Evolutionary conservation across 305 asterid genomes (phyloP).

Genomic region (Striga hermonthica): DNA sequence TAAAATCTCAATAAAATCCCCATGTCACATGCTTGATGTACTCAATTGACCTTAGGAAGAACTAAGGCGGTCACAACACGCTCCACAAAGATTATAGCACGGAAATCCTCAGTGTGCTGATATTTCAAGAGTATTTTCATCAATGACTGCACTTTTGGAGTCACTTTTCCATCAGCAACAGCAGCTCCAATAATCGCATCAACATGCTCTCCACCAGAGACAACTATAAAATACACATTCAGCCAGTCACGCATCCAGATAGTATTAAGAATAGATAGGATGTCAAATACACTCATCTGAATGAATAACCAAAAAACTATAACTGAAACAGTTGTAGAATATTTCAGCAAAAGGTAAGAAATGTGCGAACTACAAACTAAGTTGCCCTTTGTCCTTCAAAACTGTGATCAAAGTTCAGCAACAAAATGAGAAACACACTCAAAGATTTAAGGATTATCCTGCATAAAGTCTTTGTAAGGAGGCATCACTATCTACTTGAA

Average conservation of each 20-base stretch:
- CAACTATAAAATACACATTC: slow-evolving; percentile 51
- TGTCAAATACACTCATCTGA: slow-evolving; percentile 12
- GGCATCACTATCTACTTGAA: slow-evolving; percentile 10
- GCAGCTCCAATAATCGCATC: slow-evolving; percentile 99
- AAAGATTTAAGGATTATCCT: slow-evolving; percentile 3
- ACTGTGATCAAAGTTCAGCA: neutral
- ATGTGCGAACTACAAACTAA: neutral
- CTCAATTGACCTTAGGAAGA: slow-evolving; percentile 81
- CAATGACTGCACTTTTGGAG: slow-evolving; percentile 96
- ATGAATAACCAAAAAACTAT: slow-evolving; percentile 15
- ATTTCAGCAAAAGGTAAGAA: slow-evolving; percentile 24
- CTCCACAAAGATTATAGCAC: slow-evolving; percentile 95
- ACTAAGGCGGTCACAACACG: slow-evolving; percentile 98
- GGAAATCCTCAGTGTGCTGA: slow-evolving; percentile 90
- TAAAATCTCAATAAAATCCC: slow-evolving; percentile 25
- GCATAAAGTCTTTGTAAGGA: slow-evolving; percentile 8
- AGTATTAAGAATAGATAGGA: slow-evolving; percentile 16
- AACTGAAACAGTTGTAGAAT: slow-evolving; percentile 11
- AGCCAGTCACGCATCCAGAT: slow-evolving; percentile 30
- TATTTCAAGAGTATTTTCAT: slow-evolving; percentile 88
- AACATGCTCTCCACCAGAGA: slow-evolving; percentile 98
- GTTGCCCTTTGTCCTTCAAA: neutral
- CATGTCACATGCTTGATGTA: slow-evolving; percentile 21
- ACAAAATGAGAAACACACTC: neutral
- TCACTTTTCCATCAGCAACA: slow-evolving; percentile 99